Evolutionary conservation across 23 red algal genomes (phyloP).

Genomic region (Gracilaria domingensis): DNA sequence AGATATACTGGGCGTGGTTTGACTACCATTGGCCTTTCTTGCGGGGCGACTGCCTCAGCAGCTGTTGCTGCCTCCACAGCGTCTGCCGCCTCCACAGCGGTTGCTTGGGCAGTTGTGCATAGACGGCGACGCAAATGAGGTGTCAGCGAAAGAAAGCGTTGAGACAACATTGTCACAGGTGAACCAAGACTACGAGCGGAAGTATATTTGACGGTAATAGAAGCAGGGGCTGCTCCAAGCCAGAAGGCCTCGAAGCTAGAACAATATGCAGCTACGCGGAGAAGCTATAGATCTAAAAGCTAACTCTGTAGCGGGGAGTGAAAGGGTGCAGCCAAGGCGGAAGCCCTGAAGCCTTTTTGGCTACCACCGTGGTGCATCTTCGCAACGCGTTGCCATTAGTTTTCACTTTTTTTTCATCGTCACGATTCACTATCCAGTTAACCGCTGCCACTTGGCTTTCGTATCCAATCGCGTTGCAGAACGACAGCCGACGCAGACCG

Average conservation of each 20-base stretch:
- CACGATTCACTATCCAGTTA: background rate
- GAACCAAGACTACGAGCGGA: background rate
- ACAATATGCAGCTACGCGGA: background rate
- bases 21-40: conserved; percentile 18
- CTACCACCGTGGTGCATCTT: background rate
- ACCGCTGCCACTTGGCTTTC: background rate
- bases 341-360: background rate
- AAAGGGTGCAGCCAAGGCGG: background rate
- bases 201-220: background rate
- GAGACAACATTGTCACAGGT: background rate
- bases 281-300: background rate
- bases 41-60: background rate
- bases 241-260: background rate
- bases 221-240: too few relatives aligned
- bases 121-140: background rate
- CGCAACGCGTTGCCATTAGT: background rate
- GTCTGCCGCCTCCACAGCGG: background rate
- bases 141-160: conserved; percentile 13
- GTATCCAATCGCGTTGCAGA: conserved; percentile 8
- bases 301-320: too few relatives aligned
- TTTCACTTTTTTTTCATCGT: background rate
- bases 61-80: background rate
- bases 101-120: background rate
- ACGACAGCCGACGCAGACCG: background rate
- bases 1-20: conserved; percentile 87